Evolutionary conservation across 768 basidiomycete genomes (phyloP), one percentile per base, ranked within the genome.

Genomic region (Pisolithus sp.): DNA sequence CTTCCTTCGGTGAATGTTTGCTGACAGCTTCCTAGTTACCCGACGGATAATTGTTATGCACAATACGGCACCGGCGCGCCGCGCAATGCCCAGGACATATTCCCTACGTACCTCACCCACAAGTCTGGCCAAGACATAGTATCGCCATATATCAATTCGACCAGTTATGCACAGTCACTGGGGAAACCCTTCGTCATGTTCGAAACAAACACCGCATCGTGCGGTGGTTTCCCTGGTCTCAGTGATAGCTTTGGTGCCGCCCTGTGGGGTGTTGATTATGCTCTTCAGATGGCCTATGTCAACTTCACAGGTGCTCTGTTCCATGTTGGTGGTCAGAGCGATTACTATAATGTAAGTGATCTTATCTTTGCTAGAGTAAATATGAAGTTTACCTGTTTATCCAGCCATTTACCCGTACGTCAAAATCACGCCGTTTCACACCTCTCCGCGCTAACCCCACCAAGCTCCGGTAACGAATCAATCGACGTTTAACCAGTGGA

Each of bases 401-500:
- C 4, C 15, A 70, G 68, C 73, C 68, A 62, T 75, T 71, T 71
- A 74, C 63, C 54, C 74, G 64, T 68, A 57, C 59, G 55, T 47
- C 5, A 7, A 30, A 10, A 12, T 26, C 17, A 28, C 18, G 10
- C 30, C 26, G 20, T 41, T 5, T 20, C 44, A n/a, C 23, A 10
- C 26, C 15, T 36, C 21, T 44, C 39, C 38, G 7, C 34, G 34
- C 13, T 40, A 12, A 39, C 68, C 58, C 68, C 61, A 28, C 69
- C 68, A 56, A 56, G 77, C 79, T 0, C 78, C 78, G 2, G 77
- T 76, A 7, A 71, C 67, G n/a, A 85, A 83, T 56, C 73, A 81
- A 56, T 76, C 80, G 0, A 56, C 70, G 0, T 80, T 73, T 65
- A 76, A 76, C 53, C 71, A 85, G 65, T 91, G 88, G 87, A 85